These are phyloP conservation scores for Cardiospermum halicacabum DNA, from an alignment of 345 rosid species.

Conservation along the genomic window DNA sequence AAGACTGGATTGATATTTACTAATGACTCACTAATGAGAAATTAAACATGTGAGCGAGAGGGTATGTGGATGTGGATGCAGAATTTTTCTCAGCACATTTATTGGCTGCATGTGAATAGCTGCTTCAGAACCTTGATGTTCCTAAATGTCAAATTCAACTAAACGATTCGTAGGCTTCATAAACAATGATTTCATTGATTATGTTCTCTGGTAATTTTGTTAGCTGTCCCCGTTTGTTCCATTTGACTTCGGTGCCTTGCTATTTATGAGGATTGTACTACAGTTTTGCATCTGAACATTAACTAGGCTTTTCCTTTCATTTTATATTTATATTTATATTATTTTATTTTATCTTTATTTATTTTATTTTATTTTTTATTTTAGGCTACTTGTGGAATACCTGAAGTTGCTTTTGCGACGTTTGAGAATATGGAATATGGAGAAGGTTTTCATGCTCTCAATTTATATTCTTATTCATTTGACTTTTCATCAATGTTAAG, in stretches of 20 bases:
- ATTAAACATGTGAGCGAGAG: background rate
- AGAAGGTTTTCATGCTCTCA: conserved; percentile 61
- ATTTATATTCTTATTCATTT: background rate
- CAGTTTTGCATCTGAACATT: conserved; percentile 17
- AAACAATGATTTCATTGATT: background rate
- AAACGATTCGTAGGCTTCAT: background rate
- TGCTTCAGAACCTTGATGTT: background rate
- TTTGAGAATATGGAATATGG: conserved; percentile 98
- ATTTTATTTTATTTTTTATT: conserved; percentile 11
- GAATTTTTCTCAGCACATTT: background rate
- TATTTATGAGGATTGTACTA: conserved; percentile 1
- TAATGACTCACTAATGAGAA: background rate
- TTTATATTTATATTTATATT: background rate
- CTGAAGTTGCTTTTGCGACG: conserved; percentile 85
- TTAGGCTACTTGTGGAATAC: conserved; percentile 93
- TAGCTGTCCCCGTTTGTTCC: conserved; percentile 1
- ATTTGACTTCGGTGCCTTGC: background rate
- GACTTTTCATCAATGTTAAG: conserved; percentile 1
- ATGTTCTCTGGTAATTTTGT: background rate
- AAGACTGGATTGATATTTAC: no score
- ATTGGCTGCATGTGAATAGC: background rate
- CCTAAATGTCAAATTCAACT: background rate
- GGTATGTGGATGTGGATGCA: background rate
- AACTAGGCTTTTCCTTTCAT: conserved; percentile 10
- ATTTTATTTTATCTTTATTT: background rate